These are phyloP conservation scores for Immersiporthe knoxdaviesiana DNA, from an alignment of 2,329 filamentous ascomycete species.

Conservation along the genomic window DNA sequence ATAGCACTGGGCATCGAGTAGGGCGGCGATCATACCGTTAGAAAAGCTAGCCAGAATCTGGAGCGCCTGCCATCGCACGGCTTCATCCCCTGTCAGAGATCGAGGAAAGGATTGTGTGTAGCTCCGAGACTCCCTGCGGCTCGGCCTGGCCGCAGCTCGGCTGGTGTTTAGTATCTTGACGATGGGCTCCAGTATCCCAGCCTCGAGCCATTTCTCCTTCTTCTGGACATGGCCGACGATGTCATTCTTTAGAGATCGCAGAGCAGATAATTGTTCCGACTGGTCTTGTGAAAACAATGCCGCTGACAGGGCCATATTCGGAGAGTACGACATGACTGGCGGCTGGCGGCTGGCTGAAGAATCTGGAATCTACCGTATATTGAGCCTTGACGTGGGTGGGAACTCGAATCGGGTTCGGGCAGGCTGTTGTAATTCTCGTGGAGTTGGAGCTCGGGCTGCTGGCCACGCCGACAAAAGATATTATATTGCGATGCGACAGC, in stretches of 20 bases:
- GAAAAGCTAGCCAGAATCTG: conserved; percentile 85
- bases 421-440: background rate
- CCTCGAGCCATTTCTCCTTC: conserved; percentile 77
- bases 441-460: background rate
- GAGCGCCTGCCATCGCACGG: conserved; percentile 74
- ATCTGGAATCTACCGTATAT: background rate
- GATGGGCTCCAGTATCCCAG: conserved; percentile 68
- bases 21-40: conserved; percentile 62
- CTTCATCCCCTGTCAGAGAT: conserved; percentile 63
- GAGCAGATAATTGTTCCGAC: conserved; percentile 59
- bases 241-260: conserved; percentile 83
- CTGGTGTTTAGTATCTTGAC: conserved; percentile 50
- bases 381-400: background rate
- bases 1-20: background rate
- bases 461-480: background rate
- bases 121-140: conserved; percentile 45
- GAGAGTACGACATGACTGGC: conserved; percentile 57
- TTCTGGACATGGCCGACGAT: conserved; percentile 84
- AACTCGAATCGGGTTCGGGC: background rate
- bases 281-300: conserved; percentile 57
- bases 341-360: background rate
- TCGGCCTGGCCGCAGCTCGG: conserved; percentile 40
- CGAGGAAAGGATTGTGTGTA: conserved; percentile 39
- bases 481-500: conserved; percentile 8
- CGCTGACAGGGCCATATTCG: conserved; percentile 56